Evolutionary conservation across 2,329 filamentous ascomycete species (phyloP), one percentile per base, ranked within the genome.

Genomic region (Acarospora socialis): DNA sequence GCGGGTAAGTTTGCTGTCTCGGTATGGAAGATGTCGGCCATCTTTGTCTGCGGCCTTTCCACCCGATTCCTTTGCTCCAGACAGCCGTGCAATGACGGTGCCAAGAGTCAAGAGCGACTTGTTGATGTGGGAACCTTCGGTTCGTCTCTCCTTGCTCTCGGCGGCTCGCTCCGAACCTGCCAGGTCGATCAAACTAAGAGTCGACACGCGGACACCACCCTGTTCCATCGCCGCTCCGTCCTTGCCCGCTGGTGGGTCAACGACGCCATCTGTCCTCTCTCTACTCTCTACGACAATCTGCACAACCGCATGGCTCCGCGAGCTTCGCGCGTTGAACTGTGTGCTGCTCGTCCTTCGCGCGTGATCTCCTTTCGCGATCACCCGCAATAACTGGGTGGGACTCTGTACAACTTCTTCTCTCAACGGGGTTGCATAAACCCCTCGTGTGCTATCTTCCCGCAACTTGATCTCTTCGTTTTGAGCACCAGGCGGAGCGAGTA

Each of bases 371-470:
- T 87, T 73, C 21, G 90, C 86, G 53, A 98, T 98, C 16, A 98
- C 90, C 44, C 90, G 74, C 25, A 98, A 63, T 17, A 98, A 68
- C 53, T 98, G 90, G 0, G 90, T 95, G 2, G 90, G 90, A 45
- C 86, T 94, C 56, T 98, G 90, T 18, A 98, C 90, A 46, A 98
- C 98, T 53, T 98, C 90, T 56, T 98, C 90, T 55, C 94, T 95
- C 38, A 98, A 59, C 1, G 90, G 90, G 12, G 80, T 92, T 14
- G 90, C 90, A 61, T 95, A 98, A 10, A 98, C 87, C 19, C 90
- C 90, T 39, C 90, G 70, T 60, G 94, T 95, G 60, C 79, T 84
- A 54, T 98, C 90, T 57, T 98, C 90, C 13, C 90, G 78, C 34
- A 98, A 62, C 56, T 98, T 95, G 57, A 98, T 98, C 51, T 98